Percentiles rank a stretch among this genome's conserved stretches.
These are phyloP conservation scores for Lagenaria siceraria DNA, from an alignment of 306 rosid genomes.

Conservation along the genomic window DNA sequence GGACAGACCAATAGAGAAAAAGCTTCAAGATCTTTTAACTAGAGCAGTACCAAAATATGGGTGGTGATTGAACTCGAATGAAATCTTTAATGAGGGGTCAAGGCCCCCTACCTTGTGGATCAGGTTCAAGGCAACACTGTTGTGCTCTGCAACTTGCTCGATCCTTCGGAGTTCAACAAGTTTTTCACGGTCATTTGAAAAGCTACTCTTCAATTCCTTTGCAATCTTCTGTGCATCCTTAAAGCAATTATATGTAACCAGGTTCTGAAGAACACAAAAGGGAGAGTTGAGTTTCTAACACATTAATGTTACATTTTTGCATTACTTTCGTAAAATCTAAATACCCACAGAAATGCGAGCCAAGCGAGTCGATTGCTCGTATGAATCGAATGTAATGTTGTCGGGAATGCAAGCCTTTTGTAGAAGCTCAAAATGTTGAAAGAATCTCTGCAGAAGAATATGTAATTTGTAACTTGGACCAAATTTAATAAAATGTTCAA, in stretches of 20 bases:
- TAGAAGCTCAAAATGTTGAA: slow-evolving; percentile 90
- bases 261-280: slow-evolving; percentile 32
- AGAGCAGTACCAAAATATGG: slow-evolving; percentile 76
- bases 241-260: slow-evolving; percentile 59
- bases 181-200: slow-evolving; percentile 56
- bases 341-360: slow-evolving; percentile 60
- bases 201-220: slow-evolving; percentile 63
- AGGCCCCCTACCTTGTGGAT: slow-evolving; percentile 49
- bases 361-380: slow-evolving; percentile 38
- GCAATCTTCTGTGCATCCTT: slow-evolving; percentile 86
- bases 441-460: slow-evolving; percentile 49
- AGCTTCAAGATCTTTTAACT: slow-evolving; percentile 68
- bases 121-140: slow-evolving; percentile 64
- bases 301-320: neutral
- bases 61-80: slow-evolving; percentile 69
- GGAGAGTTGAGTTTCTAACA: neutral
- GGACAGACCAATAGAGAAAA: slow-evolving; percentile 17
- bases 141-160: slow-evolving; percentile 94
- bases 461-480: neutral
- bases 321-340: neutral
- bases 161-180: slow-evolving; percentile 61
- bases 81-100: slow-evolving; percentile 66
- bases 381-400: slow-evolving; percentile 41
- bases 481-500: neutral
- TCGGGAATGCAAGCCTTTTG: slow-evolving; percentile 85